Evolutionary conservation across 106 monocot genomes (phyloP), one percentile per base, ranked within the genome.

Genomic region (Allium sativum): DNA sequence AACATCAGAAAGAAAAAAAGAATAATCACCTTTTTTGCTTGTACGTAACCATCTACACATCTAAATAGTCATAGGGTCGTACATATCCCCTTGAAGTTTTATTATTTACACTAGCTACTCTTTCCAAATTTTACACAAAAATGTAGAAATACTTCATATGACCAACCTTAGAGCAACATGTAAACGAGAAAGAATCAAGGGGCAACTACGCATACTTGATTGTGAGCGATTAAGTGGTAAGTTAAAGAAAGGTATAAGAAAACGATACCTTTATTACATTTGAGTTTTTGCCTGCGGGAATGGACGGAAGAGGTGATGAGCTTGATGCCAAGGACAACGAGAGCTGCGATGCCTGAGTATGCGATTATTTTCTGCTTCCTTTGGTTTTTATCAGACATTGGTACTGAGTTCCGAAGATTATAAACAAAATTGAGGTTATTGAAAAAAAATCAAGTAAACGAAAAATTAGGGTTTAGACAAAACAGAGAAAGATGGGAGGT

Each of bases 261-360:
- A 31, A 31, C 5, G 17, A 42, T 18, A 45, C 47, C 66, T 66
- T 52, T 66, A 1, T 54, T 58, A 52, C 48, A 67, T 65, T 64
- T 54, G 45, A 48, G 7, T 19, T 43, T 80, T 13, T 67, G 53
- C 9, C 60, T 58, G 44, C 52, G 78, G 22, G 73, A 62, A 31
- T 66, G 70, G 64, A 82, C 53, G 53, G 67, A 69, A 42, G 78
- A 78, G 53, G 78, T 17, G 66, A 74, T 46, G 48, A 82, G 71
- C 41, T 78, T 82, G 12, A 82, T 45, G 42, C 63, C 74, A 15
- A 82, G 43, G 46, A 78, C 82, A 12, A 77, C 71, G 50, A 82
- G 66, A 61, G 78, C 82, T 20, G 74, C 82, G 16, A 67, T 74
- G 14, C 82, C 82, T 0, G 78, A 64, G 50, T 46, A 48, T 12